phyloP scores from a whole-genome alignment of 1,284 basidiomycete genomes.

The Moniliophthora roreri region DNA sequence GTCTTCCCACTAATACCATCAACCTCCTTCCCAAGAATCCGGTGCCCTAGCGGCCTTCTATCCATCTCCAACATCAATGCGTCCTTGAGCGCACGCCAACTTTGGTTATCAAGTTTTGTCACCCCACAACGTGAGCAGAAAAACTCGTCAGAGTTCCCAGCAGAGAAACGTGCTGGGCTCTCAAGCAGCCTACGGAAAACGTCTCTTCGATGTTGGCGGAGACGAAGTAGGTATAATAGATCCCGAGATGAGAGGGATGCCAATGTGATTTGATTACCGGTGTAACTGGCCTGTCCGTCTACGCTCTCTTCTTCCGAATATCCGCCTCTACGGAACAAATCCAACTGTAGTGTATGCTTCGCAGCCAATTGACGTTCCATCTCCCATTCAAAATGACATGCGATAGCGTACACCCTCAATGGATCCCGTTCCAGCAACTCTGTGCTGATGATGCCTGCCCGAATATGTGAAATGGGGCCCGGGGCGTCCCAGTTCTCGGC shows the following conservation, averaged over 20 bases:
- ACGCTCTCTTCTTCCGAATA: background rate
- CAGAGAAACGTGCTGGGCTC: conserved; percentile 41
- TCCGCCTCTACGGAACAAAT: conserved; percentile 29
- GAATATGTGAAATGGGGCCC: conserved; percentile 36
- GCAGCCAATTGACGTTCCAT: conserved; percentile 39
- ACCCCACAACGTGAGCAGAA: conserved; percentile 37
- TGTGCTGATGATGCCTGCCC: conserved; percentile 31
- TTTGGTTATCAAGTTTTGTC: conserved; percentile 37
- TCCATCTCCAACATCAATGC: conserved; percentile 41
- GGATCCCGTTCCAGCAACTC: conserved; percentile 34
- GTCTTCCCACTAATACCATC: conserved; percentile 13
- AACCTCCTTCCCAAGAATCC: conserved; percentile 22
- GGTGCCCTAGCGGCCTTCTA: conserved; percentile 36
- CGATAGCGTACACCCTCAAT: conserved; percentile 39
- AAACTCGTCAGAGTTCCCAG: conserved; percentile 35
- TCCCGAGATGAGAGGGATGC: conserved; percentile 30
- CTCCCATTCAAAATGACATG: conserved; percentile 42
- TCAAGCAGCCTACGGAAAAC: conserved; percentile 37
- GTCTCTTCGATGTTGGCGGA: conserved; percentile 38
- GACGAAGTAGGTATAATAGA: conserved; percentile 34
- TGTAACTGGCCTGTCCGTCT: background rate
- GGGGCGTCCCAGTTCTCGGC: conserved; percentile 47
- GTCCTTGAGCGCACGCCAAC: conserved; percentile 40
- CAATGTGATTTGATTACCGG: background rate
- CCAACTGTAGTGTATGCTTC: conserved; percentile 34